Conservation (phyloP, 2,329 filamentous ascomycete genomes). For the Gaeumannomyces sp. region DNA sequence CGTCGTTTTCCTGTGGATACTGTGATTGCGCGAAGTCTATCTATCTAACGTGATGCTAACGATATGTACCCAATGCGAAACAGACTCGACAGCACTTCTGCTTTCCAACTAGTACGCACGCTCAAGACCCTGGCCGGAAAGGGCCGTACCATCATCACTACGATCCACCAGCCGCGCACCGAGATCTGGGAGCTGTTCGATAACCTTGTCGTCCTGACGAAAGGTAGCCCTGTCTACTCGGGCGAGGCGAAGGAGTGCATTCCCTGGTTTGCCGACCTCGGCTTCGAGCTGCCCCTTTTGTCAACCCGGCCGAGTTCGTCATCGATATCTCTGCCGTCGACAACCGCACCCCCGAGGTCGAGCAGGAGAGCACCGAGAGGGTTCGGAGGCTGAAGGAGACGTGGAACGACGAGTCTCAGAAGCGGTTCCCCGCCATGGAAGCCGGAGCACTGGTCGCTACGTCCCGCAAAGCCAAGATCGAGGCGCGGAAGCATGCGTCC, state of each 20-base stretch:
- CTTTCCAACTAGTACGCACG: conserved; percentile 66
- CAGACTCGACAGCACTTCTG: conserved; percentile 64
- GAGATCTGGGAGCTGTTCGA: conserved; percentile 78
- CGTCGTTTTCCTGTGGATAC: not conserved
- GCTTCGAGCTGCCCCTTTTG: conserved; percentile 62
- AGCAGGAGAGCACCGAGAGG: conserved; percentile 50
- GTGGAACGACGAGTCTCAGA: conserved; percentile 44
- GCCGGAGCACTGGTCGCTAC: conserved; percentile 16
- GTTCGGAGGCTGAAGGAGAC: conserved; percentile 55
- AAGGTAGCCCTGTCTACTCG: conserved; percentile 62
- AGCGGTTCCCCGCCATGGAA: conserved; percentile 17
- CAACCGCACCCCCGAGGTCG: conserved; percentile 61
- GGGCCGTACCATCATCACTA: conserved; percentile 65
- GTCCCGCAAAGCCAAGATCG: conserved; percentile 8
- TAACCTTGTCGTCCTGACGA: conserved; percentile 61
- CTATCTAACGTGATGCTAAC: not conserved
- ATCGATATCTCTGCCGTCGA: conserved; percentile 72
- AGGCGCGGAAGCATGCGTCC: conserved; percentile 39
- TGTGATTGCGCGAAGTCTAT: not conserved
- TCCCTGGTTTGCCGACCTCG: conserved; percentile 56
- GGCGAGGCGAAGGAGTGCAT: conserved; percentile 53
- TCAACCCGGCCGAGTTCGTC: conserved; percentile 72
- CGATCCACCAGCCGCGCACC: conserved; percentile 71
- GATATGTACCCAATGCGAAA: not conserved
- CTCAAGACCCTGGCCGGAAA: conserved; percentile 61